phyloP scores from a whole-genome alignment of 805 yeast species.

The Wickerhamiella cacticola region DNA sequence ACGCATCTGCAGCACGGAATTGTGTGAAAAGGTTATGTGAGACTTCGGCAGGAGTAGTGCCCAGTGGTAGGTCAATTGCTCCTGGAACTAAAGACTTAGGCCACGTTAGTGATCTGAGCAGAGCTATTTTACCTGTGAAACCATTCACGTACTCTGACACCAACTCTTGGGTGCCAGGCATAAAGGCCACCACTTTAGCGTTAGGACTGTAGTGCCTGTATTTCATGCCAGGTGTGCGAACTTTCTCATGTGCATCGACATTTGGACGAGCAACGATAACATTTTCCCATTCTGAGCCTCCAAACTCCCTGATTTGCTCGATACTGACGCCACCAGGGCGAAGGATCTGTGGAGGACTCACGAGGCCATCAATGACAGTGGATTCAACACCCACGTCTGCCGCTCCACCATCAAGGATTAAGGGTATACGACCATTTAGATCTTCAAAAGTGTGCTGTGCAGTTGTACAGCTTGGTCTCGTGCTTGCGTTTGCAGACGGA shows the following conservation, averaged over 20 bases:
- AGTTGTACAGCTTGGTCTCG: constrained; percentile 83
- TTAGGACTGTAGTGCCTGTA: constrained; percentile 89
- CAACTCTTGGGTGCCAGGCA: constrained; percentile 33
- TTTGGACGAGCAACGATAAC: constrained; percentile 48
- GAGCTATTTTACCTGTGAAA: constrained; percentile 11
- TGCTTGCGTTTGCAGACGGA: constrained; percentile 94
- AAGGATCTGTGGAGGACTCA: constrained; percentile 70
- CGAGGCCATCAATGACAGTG: constrained; percentile 86
- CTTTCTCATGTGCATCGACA: constrained; percentile 44
- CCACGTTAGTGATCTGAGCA: constrained; percentile 9
- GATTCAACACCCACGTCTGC: constrained; percentile 86
- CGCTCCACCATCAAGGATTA: constrained; percentile 82
- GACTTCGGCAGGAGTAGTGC: constrained; percentile 44
- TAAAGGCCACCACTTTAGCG: constrained; percentile 64
- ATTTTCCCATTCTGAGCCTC: constrained; percentile 58
- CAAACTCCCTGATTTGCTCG: constrained; percentile 54
- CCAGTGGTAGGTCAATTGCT: constrained; percentile 28
- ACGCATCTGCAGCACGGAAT: constrained; percentile 65
- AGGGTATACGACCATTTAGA: constrained; percentile 64
- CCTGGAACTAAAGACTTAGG: background rate
- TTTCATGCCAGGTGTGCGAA: constrained; percentile 96
- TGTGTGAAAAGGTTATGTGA: constrained; percentile 63
- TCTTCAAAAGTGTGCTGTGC: constrained; percentile 82
- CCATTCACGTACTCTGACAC: constrained; percentile 22
- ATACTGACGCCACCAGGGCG: constrained; percentile 90